phyloP scores from a whole-genome alignment of 78 protist genomes.

The Tieghemostelium lacteum region DNA sequence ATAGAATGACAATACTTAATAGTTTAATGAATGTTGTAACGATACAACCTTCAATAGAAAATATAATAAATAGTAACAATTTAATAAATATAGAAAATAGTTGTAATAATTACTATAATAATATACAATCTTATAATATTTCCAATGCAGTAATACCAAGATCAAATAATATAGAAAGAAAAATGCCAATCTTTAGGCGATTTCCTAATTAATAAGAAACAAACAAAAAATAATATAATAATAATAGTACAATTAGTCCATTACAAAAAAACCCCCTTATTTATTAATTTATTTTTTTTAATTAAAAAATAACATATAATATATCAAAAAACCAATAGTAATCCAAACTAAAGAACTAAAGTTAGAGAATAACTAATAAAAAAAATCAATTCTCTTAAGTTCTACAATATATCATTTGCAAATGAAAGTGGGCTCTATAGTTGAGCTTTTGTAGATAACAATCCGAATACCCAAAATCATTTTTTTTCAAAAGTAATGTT shows the following conservation, averaged over 20 bases:
- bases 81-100: neutral
- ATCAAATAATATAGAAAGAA: neutral
- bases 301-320: too few relatives aligned
- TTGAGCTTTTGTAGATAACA: too few relatives aligned
- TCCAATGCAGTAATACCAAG: neutral
- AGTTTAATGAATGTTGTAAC: neutral
- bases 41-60: neutral
- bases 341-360: too few relatives aligned
- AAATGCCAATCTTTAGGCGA: constrained; percentile 11
- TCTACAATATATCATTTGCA: too few relatives aligned
- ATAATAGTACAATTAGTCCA: neutral
- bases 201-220: neutral
- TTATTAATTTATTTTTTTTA: too few relatives aligned
- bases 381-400: neutral
- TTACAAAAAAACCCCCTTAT: neutral
- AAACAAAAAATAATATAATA: too few relatives aligned
- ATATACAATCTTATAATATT: too few relatives aligned
- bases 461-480: too few relatives aligned
- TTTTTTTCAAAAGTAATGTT: too few relatives aligned
- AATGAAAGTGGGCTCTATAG: too few relatives aligned
- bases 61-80: neutral
- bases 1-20: neutral
- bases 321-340: too few relatives aligned
- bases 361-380: too few relatives aligned
- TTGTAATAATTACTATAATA: neutral